Percentiles rank a stretch among this genome's conserved stretches.
phyloP scores from a whole-genome alignment of 2,329 filamentous ascomycete species.

The Paraphoma sp. region DNA sequence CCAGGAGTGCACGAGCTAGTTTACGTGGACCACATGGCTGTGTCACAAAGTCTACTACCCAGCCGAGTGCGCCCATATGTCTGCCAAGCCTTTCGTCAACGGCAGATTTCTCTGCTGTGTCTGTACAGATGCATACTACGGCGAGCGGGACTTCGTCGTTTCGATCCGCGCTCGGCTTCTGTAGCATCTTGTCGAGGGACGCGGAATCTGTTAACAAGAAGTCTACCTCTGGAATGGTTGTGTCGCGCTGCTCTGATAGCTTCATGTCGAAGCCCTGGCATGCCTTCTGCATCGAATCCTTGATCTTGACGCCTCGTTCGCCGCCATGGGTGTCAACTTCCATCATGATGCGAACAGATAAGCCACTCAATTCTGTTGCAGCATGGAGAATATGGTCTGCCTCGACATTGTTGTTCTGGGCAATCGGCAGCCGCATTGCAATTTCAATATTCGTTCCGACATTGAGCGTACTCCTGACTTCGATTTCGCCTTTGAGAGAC shows the following conservation, averaged over 20 bases:
- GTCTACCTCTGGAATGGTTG: slow-evolving; percentile 20
- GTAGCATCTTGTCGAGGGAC: slow-evolving; percentile 29
- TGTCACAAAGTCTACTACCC: slow-evolving; percentile 33
- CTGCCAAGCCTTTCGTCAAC: slow-evolving; percentile 27
- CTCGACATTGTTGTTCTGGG: slow-evolving; percentile 15
- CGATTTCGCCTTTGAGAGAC: slow-evolving; percentile 38
- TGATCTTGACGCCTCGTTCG: slow-evolving; percentile 30
- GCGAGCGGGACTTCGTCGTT: slow-evolving; percentile 21
- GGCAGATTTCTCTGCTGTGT: slow-evolving; percentile 32
- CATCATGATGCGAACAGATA: slow-evolving; percentile 29
- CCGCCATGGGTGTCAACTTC: slow-evolving; percentile 27
- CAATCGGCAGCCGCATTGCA: slow-evolving; percentile 25
- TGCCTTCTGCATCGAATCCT: slow-evolving; percentile 31
- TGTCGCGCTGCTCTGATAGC: slow-evolving; percentile 13
- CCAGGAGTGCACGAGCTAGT: slow-evolving; percentile 29
- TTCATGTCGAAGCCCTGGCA: slow-evolving; percentile 35
- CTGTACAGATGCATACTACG: slow-evolving; percentile 38
- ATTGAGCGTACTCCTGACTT: slow-evolving; percentile 35
- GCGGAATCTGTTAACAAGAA: slow-evolving; percentile 36
- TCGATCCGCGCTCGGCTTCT: slow-evolving; percentile 18
- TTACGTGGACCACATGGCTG: slow-evolving; percentile 41
- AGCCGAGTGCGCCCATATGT: slow-evolving; percentile 32
- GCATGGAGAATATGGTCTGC: slow-evolving; percentile 19
- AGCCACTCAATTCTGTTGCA: slow-evolving; percentile 22
- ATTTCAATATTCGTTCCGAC: slow-evolving; percentile 38